phyloP scores from a whole-genome alignment of 441 rosid genomes.

The Cnidoscolus chayamansa region DNA sequence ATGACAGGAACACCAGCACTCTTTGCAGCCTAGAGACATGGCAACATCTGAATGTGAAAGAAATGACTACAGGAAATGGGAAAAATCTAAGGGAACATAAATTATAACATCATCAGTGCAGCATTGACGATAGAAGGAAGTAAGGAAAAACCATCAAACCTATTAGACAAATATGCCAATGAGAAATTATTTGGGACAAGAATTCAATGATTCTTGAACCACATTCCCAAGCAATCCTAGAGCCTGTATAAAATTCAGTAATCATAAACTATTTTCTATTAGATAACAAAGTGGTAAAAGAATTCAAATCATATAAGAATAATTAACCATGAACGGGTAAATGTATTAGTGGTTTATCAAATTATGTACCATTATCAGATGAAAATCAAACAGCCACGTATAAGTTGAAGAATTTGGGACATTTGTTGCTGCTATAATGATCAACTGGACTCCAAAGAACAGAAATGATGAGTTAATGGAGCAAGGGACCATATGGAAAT shows the following conservation, averaged over 20 bases:
- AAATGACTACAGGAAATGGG: background rate
- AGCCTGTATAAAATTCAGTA: background rate
- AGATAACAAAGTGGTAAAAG: background rate
- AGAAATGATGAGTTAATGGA: background rate
- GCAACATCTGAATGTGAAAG: constrained; percentile 8
- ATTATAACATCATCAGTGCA: background rate
- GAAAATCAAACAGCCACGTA: background rate
- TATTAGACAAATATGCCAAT: background rate
- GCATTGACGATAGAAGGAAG: background rate
- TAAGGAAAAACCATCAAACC: background rate
- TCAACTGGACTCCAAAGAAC: background rate
- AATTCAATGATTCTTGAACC: background rate
- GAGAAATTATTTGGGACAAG: too few species aligned
- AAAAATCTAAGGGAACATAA: background rate
- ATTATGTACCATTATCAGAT: background rate
- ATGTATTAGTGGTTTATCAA: background rate
- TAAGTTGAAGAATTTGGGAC: background rate
- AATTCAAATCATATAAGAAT: background rate
- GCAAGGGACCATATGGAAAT: too few species aligned
- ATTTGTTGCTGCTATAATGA: background rate
- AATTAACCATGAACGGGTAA: background rate
- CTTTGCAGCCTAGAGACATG: constrained; percentile 62
- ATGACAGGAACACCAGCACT: constrained; percentile 74
- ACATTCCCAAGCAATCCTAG: background rate
- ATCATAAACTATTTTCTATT: background rate